Percentiles rank a stretch among this genome's conserved stretches.
phyloP scores from a whole-genome alignment of 768 basidiomycete species.

The Chalciporus sphaerocephalus region DNA sequence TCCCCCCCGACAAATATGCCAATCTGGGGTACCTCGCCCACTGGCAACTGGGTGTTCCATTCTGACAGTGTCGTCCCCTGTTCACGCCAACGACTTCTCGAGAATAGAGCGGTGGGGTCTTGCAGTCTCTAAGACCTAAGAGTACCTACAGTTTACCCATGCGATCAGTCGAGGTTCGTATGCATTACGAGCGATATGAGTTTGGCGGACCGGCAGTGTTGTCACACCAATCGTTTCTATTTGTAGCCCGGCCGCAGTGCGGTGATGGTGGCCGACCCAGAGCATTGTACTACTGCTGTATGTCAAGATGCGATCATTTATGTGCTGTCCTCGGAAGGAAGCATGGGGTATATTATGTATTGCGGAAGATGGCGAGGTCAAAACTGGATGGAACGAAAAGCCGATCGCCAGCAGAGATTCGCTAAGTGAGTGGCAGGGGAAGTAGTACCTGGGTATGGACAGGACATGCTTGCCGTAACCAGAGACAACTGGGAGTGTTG shows the following conservation, averaged over 20 bases:
- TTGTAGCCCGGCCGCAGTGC: slow-evolving; percentile 11
- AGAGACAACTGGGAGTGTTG: slow-evolving; percentile 6
- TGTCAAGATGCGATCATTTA: slow-evolving; percentile 4
- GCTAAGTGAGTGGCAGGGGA: slow-evolving; percentile 5
- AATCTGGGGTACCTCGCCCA: slow-evolving; percentile 16
- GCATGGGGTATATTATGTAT: slow-evolving; percentile 15
- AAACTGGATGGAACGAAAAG: slow-evolving; percentile 3
- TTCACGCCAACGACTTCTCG: slow-evolving; percentile 1
- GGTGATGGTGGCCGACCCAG: background rate
- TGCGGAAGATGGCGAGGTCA: background rate
- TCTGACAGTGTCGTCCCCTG: slow-evolving; percentile 5
- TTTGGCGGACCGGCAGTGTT: slow-evolving; percentile 18
- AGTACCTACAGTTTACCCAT: slow-evolving; percentile 10
- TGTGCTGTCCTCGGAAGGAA: slow-evolving; percentile 1
- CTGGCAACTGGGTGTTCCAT: slow-evolving; percentile 17
- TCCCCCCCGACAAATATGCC: slow-evolving; percentile 3
- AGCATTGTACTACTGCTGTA: slow-evolving; percentile 2
- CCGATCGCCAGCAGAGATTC: slow-evolving; percentile 25
- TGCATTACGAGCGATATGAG: slow-evolving; percentile 19
- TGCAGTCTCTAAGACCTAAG: slow-evolving; percentile 3
- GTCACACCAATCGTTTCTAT: slow-evolving; percentile 14
- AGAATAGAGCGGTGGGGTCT: slow-evolving; percentile 1
- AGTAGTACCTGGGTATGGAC: slow-evolving; percentile 20
- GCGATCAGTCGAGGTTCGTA: slow-evolving; percentile 16
- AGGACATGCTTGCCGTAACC: slow-evolving; percentile 27